Evolutionary conservation across 2,329 filamentous ascomycete species (phyloP), one percentile per base, ranked within the genome.

Genomic region (Claviceps sorghi): DNA sequence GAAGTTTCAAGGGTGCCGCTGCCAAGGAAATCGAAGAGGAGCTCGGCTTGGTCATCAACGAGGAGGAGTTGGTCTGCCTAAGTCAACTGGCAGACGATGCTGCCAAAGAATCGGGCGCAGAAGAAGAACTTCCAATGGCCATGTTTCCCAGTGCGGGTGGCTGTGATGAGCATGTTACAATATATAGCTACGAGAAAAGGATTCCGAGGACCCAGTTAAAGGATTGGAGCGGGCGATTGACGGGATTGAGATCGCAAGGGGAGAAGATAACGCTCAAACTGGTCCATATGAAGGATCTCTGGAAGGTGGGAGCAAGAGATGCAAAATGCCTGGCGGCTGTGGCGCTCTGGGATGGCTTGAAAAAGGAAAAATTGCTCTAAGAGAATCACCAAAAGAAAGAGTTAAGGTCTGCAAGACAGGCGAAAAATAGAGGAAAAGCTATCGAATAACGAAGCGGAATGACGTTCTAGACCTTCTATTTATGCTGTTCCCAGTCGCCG

Each of bases 261-360:
- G 79, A 83, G 67, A 80, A 72, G 67, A 83, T 83, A 56, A 79
- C 77, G 11, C 64, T 83, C 52, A 80, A 77, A 64, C 61, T 83
- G 30, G 75, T 83, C 13, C 72, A 65, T 45, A 69, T 82, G 67
- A 66, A 69, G 57, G 70, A 82, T 56, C 65, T 80, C 9, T 83
- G 79, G 79, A 69, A 64, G 55, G 76, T 76, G 58, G 79, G 76
- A 1, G 73, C 71, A 1, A 68, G 77, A 19, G 80, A 83, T 59
- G 72, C 74, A 1, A 83, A 83, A 64, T 74, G 75, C n/a, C 69
- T 83, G 48, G 69, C 72, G 19, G 80, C 80, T 4, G 63, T 79
- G 61, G 77, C 78, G 15, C 61, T 84, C 19, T 83, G 76, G 70
- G 74, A 81, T 57, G 77, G 75, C 0, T 57, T 82, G 52, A 71